Percentiles rank a stretch among this genome's conserved stretches.
Evolutionary conservation across 2,329 filamentous ascomycete genomes (phyloP).

Genomic region (Penicillium sp.): DNA sequence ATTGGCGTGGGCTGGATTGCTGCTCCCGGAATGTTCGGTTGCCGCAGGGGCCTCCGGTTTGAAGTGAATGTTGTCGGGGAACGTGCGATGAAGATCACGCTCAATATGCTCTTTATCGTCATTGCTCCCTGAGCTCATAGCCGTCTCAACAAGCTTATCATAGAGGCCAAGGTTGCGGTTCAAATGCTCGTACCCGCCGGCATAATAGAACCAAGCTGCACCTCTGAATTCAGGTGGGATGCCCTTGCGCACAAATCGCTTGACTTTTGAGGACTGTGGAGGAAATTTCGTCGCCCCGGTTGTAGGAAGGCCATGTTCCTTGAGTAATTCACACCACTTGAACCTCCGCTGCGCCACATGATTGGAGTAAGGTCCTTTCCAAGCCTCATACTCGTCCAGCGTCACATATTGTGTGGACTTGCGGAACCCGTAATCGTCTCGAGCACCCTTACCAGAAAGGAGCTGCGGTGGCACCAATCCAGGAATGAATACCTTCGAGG

Average conservation of each 20-base stretch:
- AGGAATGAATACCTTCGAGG: conserved; percentile 34
- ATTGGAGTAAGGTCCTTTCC: conserved; percentile 73
- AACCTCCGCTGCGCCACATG: conserved; percentile 73
- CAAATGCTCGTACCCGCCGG: conserved; percentile 78
- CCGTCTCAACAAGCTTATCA: conserved; percentile 65
- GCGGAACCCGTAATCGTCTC: conserved; percentile 90
- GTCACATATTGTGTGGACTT: conserved; percentile 81
- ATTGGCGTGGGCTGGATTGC: conserved; percentile 37
- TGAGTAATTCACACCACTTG: conserved; percentile 81
- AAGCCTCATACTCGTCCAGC: conserved; percentile 75
- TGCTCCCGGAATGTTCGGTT: conserved; percentile 31
- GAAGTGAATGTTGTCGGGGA: conserved; percentile 90
- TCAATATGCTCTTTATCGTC: conserved; percentile 89
- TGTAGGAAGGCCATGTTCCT: conserved; percentile 72
- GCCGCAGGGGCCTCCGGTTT: conserved; percentile 59
- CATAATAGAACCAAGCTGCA: conserved; percentile 97
- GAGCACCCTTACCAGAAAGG: conserved; percentile 39
- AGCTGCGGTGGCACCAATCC: conserved; percentile 43
- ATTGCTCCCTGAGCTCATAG: conserved; percentile 65
- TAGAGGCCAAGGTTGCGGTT: conserved; percentile 78
- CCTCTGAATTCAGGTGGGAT: conserved; percentile 93
- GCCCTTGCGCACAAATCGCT: conserved; percentile 87
- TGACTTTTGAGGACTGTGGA: conserved; percentile 76
- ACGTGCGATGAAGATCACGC: conserved; percentile 88
- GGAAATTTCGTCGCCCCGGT: conserved; percentile 77